These are phyloP conservation scores for Ganoderma leucocontextum DNA, from an alignment of 1,284 basidiomycete genomes.

Conservation along the genomic window DNA sequence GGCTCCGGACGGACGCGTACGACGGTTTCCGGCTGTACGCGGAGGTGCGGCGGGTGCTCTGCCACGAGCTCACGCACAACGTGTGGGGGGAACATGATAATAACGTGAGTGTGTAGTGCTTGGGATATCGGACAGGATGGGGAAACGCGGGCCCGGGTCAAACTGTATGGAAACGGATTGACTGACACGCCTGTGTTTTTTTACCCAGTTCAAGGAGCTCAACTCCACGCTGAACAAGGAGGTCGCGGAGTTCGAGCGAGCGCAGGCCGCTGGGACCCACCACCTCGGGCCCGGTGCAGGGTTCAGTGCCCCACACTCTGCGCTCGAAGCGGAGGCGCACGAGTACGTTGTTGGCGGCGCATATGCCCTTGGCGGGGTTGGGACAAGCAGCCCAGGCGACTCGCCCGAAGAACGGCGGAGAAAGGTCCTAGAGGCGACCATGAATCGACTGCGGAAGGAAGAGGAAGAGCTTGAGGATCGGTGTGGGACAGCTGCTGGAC, in stretches of 20 bases:
- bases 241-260: conserved; percentile 71
- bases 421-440: conserved; percentile 64
- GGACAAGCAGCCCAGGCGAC: conserved; percentile 42
- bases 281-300: conserved; percentile 47
- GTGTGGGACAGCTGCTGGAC: conserved; percentile 59
- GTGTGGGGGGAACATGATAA: conserved; percentile 76
- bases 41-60: conserved; percentile 72
- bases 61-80: conserved; percentile 82
- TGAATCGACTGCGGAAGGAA: conserved; percentile 63
- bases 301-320: conserved; percentile 58
- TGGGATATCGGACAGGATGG: not conserved
- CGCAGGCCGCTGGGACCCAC: conserved; percentile 61
- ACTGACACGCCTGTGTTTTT: not conserved
- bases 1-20: conserved; percentile 72
- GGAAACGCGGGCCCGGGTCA: not conserved
- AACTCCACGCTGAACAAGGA: conserved; percentile 80
- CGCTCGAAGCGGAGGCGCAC: conserved; percentile 62
- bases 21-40: conserved; percentile 75
- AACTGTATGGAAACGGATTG: no score
- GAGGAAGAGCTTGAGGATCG: conserved; percentile 77
- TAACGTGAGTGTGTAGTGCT: conserved; percentile 56
- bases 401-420: conserved; percentile 63
- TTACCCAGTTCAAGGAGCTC: conserved; percentile 71
- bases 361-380: conserved; percentile 40
- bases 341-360: conserved; percentile 57